These are phyloP conservation scores for Euphorbia tirucalli DNA, from an alignment of 345 rosid species.

Conservation along the genomic window DNA sequence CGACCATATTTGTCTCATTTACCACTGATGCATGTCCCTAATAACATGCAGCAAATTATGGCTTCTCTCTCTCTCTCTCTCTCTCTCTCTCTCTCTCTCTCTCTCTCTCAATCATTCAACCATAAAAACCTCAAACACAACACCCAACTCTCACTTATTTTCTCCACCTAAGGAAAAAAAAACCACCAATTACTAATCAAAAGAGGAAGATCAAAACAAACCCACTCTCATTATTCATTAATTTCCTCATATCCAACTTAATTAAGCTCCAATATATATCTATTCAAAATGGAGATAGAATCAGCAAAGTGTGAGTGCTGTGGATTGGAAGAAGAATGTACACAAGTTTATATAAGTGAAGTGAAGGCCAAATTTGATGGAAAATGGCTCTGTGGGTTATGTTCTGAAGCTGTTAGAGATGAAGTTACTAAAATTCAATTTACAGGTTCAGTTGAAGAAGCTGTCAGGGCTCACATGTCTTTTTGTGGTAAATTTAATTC, in stretches of 20 bases:
- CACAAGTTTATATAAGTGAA: constrained; percentile 65
- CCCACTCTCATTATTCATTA: constrained; percentile 22
- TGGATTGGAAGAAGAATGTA: constrained; percentile 87
- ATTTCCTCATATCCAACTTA: constrained; percentile 29
- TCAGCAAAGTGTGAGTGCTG: constrained; percentile 85
- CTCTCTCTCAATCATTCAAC: constrained; percentile 19
- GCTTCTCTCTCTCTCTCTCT: constrained; percentile 24
- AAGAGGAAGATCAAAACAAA: constrained; percentile 20
- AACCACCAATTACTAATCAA: too few species aligned
- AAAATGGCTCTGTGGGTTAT: constrained; percentile 95
- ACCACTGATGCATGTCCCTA: constrained; percentile 44
- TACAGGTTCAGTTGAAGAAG: constrained; percentile 72
- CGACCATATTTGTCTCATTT: constrained; percentile 47
- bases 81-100: too few species aligned
- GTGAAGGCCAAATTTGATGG: constrained; percentile 78
- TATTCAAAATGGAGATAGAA: constrained; percentile 75
- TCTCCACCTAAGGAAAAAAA: constrained; percentile 20
- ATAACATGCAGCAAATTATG: constrained; percentile 72
- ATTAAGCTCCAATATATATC: not conserved
- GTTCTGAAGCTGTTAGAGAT: constrained; percentile 88
- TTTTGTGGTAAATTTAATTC: constrained; percentile 86
- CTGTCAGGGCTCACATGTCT: constrained; percentile 83
- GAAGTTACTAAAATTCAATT: too few species aligned
- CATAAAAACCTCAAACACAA: constrained; percentile 32
- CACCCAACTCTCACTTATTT: constrained; percentile 17